Conservation (phyloP, 225 moss, liverwort and hornwort genomes). For the Pleurozium schreberi region DNA sequence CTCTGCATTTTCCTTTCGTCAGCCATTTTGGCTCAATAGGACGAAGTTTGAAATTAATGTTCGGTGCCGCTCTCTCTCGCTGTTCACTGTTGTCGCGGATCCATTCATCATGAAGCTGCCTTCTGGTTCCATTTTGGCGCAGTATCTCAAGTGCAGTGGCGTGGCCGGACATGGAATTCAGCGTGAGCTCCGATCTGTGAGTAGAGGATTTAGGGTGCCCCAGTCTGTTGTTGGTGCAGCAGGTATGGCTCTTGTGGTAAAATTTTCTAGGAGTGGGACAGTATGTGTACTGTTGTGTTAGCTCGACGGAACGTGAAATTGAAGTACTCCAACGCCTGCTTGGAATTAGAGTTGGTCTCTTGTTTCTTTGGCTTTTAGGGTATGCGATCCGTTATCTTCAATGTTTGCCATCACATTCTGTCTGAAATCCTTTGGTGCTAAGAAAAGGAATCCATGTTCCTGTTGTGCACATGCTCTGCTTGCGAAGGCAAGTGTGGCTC, state of each 20-base stretch:
- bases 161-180: neutral
- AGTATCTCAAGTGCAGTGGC: neutral
- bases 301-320: neutral
- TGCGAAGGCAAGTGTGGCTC: neutral
- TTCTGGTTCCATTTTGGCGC: neutral
- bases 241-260: neutral
- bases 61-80: neutral
- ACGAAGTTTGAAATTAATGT: neutral
- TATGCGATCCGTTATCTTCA: neutral
- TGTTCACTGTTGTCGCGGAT: neutral
- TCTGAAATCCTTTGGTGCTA: neutral
- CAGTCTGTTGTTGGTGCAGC: neutral
- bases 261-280: neutral
- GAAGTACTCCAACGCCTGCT: neutral
- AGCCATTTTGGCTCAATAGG: neutral
- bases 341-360: neutral
- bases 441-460: neutral
- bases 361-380: neutral
- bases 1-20: neutral
- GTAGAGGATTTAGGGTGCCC: neutral
- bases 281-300: neutral
- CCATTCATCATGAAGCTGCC: constrained; percentile 1
- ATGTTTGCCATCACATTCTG: neutral
- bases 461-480: neutral
- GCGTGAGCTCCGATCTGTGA: neutral